Percentiles rank a stretch among this genome's conserved stretches.
Conservation (phyloP, 805 yeast genomes). For the Saccharomycopsis vini region DNA sequence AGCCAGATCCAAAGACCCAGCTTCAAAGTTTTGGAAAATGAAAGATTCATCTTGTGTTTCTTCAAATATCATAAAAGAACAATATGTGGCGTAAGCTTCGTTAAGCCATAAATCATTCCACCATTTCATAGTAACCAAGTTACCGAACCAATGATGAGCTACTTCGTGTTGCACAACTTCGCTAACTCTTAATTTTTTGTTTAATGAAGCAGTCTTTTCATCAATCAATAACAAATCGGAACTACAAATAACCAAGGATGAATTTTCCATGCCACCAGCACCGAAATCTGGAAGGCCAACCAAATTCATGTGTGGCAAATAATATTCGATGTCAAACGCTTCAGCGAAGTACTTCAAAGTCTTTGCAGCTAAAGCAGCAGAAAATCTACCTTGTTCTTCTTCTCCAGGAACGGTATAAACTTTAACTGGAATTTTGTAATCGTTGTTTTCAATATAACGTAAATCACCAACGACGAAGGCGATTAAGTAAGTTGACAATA, state of each 20-base stretch:
- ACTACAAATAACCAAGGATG: conserved; percentile 73
- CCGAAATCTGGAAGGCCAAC: conserved; percentile 78
- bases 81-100: conserved; percentile 72
- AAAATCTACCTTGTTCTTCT: conserved; percentile 59
- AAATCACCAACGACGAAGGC: conserved; percentile 80
- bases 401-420: conserved; percentile 76
- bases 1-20: conserved; percentile 69
- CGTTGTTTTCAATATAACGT: conserved; percentile 57
- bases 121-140: conserved; percentile 85
- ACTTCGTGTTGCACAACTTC: conserved; percentile 84
- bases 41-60: conserved; percentile 71
- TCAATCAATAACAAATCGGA: conserved; percentile 67
- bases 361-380: conserved; percentile 68
- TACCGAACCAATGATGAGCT: conserved; percentile 91
- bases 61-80: conserved; percentile 74
- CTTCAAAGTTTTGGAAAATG: conserved; percentile 82
- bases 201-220: conserved; percentile 56
- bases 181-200: conserved; percentile 64
- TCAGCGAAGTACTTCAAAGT: conserved; percentile 66
- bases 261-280: conserved; percentile 88
- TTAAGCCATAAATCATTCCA: conserved; percentile 88
- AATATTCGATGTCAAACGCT: conserved; percentile 67
- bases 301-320: conserved; percentile 73
- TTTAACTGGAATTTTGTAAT: conserved; percentile 66
- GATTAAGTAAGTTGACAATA: conserved; percentile 77